Conservation (phyloP, 139 green algal genomes). For the Micractinium conductrix region DNA sequence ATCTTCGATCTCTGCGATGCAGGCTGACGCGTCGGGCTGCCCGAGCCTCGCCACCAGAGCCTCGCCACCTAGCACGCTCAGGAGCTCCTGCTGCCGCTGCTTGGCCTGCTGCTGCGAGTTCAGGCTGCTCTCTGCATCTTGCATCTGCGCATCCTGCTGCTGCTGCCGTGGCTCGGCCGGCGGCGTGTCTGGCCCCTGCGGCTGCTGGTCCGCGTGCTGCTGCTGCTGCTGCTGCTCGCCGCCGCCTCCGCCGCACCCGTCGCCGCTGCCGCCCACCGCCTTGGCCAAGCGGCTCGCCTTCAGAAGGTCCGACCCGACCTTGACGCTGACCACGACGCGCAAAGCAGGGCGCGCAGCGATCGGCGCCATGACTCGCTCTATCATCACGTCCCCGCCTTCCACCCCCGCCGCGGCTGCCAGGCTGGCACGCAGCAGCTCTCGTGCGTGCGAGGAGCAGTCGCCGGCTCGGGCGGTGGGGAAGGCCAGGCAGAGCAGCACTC, state of each 20-base stretch:
- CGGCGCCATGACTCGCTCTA: constrained; percentile 30
- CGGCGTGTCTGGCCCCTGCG: not conserved
- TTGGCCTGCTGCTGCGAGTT: not conserved
- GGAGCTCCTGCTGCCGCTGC: not conserved
- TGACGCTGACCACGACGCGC: constrained; percentile 1
- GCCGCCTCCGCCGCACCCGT: no score
- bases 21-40: not conserved
- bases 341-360: not conserved
- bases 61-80: not conserved
- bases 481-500: not conserved
- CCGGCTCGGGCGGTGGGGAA: constrained; percentile 23
- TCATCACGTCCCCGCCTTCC: not conserved
- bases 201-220: not conserved
- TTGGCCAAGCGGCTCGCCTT: constrained; percentile 9
- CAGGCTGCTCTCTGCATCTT: no score
- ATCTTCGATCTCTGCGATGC: constrained; percentile 9
- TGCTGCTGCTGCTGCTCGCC: not conserved
- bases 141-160: not conserved
- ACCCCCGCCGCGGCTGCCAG: constrained; percentile 22
- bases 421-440: constrained; percentile 25
- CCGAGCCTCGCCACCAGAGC: not conserved
- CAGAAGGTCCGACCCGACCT: constrained; percentile 10
- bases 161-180: no score
- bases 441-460: not conserved
- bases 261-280: not conserved